A percentile compares a stretch with the other conserved stretches of the same genome.
These are phyloP conservation scores for Colletotrichum sp. DNA, from an alignment of 2,329 filamentous ascomycete genomes.

Conservation along the genomic window DNA sequence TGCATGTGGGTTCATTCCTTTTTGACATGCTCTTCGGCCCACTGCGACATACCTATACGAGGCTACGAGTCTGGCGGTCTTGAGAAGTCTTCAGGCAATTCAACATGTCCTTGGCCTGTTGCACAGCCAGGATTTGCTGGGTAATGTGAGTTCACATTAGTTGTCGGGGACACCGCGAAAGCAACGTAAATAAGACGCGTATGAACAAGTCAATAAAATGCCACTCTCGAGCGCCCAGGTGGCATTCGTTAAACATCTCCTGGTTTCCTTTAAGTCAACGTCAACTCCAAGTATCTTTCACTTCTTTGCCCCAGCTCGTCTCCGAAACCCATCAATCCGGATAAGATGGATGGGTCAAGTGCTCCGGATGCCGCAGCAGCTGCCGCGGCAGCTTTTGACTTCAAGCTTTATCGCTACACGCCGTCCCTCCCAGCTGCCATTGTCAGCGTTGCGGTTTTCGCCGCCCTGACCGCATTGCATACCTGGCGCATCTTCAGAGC, in stretches of 20 bases:
- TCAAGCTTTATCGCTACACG: conserved; percentile 22
- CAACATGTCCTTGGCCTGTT: background rate
- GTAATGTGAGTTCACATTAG: background rate
- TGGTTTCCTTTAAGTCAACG: background rate
- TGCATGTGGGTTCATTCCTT: background rate
- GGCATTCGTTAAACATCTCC: background rate
- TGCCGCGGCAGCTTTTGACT: conserved; percentile 3
- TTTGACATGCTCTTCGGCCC: background rate
- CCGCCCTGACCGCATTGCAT: background rate
- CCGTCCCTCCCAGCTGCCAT: conserved; percentile 18
- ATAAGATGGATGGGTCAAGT: background rate
- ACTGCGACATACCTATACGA: background rate
- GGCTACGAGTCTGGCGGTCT: background rate
- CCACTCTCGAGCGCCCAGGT: accelerated
- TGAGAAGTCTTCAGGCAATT: background rate
- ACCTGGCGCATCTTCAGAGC: conserved; percentile 9
- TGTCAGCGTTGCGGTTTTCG: conserved; percentile 7
- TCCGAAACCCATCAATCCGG: accelerated
- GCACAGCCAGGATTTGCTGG: background rate
- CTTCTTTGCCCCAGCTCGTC: background rate
- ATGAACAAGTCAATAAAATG: background rate
- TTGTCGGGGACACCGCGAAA: background rate
- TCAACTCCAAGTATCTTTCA: background rate
- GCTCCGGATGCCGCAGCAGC: background rate
- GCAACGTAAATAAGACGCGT: background rate